Evolutionary conservation across 1,284 basidiomycete genomes (phyloP), one percentile per base, ranked within the genome.

Genomic region (Mycena sp.): DNA sequence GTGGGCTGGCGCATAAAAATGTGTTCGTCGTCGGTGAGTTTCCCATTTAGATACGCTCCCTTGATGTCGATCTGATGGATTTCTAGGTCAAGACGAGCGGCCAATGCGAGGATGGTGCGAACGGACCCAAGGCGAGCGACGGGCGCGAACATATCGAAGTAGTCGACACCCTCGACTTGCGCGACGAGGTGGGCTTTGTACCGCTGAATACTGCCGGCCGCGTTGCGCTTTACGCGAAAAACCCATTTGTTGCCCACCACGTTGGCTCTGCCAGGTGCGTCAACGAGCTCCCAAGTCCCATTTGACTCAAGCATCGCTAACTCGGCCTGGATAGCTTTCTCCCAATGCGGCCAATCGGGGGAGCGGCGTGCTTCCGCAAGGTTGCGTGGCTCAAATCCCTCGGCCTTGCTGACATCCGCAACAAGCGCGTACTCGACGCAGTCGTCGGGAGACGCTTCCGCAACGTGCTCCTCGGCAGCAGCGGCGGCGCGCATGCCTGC

Each of bases 21-120:
- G 28, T 19, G 40, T 49, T 59, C 58, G 30, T 29, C 21, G 41
- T 48, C 54, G 61, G 61, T 19, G 41, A 61, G 58, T 61, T 61
- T 35, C 6, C 78, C 73, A 71, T 80, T 76, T 0, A 80, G 71
- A 62, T 76, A 83, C n/a, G n/a, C n/a, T n/a, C n/a, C n/a, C n/a
- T n/a, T n/a, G n/a, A n/a, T n/a, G n/a, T n/a, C n/a, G n/a, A n/a
- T n/a, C n/a, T n/a, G n/a, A n/a, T n/a, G n/a, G n/a, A n/a, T n/a
- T n/a, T n/a, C n/a, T n/a, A n/a, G n/a, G n/a, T n/a, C n/a, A n/a
- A n/a, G n/a, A n/a, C n/a, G n/a, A n/a, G n/a, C n/a, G n/a, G n/a
- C n/a, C n/a, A n/a, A n/a, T n/a, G n/a, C n/a, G n/a, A n/a, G n/a
- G n/a, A n/a, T n/a, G n/a, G n/a, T n/a, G n/a, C n/a, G n/a, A n/a